Conservation (phyloP, 352 stramenopile species). For the Phytopythium vexans region DNA sequence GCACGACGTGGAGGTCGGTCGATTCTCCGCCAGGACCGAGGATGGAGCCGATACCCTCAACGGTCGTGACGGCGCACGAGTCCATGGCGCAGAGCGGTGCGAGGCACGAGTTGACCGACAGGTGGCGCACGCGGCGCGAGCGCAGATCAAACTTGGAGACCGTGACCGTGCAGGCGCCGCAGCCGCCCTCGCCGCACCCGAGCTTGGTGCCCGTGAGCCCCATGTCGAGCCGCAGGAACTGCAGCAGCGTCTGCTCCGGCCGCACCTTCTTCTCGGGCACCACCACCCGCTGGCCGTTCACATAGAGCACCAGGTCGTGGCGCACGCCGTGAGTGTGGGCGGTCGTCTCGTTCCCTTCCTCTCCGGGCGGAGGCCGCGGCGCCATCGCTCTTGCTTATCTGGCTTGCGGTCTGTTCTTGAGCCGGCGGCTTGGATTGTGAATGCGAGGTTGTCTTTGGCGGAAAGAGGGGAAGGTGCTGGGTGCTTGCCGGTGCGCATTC, state of each 20-base stretch:
- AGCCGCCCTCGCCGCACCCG: constrained; percentile 95
- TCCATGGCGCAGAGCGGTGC: constrained; percentile 81
- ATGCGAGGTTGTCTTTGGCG: no score
- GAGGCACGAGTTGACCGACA: constrained; percentile 88
- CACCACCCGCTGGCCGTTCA: constrained; percentile 62
- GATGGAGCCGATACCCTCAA: constrained; percentile 70
- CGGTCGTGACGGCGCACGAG: constrained; percentile 80
- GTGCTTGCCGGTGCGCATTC: no score
- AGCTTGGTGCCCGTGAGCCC: constrained; percentile 83
- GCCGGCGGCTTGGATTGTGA: background rate
- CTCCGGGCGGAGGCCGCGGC: constrained; percentile 2
- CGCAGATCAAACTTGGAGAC: constrained; percentile 67
- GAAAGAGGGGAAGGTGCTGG: no score
- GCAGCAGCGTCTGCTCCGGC: constrained; percentile 78
- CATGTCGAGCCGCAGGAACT: constrained; percentile 75
- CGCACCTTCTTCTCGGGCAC: constrained; percentile 47
- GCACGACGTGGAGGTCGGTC: constrained; percentile 72
- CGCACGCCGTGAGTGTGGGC: constrained; percentile 16
- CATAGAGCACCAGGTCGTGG: constrained; percentile 63
- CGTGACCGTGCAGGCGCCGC: constrained; percentile 96
- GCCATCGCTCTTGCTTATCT: background rate
- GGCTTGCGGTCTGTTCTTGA: background rate
- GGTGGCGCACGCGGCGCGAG: constrained; percentile 45
- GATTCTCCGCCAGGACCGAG: constrained; percentile 21
- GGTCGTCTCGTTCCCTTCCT: constrained; percentile 1